phyloP scores from a whole-genome alignment of 768 basidiomycete genomes.

The Termitomyces sp. region DNA sequence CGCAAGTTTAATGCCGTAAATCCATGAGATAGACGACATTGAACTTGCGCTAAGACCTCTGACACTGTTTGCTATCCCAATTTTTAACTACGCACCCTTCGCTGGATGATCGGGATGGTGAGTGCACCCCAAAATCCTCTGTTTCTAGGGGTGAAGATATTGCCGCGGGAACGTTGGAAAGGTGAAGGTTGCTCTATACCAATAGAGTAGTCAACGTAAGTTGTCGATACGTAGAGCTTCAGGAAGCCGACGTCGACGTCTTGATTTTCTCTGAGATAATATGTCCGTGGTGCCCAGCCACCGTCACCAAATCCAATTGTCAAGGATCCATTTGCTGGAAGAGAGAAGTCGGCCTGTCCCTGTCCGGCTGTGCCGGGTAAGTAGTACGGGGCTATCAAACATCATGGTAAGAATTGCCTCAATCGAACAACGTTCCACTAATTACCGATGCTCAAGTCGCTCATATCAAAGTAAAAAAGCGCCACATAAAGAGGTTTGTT shows the following conservation, averaged over 20 bases:
- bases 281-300: not conserved
- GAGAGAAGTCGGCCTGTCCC: not conserved
- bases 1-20: too few species aligned
- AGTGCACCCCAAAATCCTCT: not conserved
- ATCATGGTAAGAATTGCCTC: not conserved
- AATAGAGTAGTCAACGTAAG: not conserved
- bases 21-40: too few species aligned
- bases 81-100: not conserved
- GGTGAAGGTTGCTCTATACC: not conserved
- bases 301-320: not conserved
- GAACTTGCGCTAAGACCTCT: too few species aligned
- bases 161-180: not conserved
- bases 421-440: not conserved
- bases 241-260: constrained; percentile 2
- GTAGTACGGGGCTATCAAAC: not conserved
- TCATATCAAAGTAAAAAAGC: constrained; percentile 4
- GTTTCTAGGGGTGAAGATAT: not conserved
- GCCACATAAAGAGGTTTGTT: constrained; percentile 1
- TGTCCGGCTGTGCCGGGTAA: not conserved
- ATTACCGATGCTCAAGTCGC: constrained; percentile 1
- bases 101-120: constrained; percentile 1
- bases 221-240: not conserved
- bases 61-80: too few species aligned
- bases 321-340: not conserved
- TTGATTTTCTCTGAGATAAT: not conserved